phyloP scores from a whole-genome alignment of 768 basidiomycete genomes.

The Lenzites betulinus region DNA sequence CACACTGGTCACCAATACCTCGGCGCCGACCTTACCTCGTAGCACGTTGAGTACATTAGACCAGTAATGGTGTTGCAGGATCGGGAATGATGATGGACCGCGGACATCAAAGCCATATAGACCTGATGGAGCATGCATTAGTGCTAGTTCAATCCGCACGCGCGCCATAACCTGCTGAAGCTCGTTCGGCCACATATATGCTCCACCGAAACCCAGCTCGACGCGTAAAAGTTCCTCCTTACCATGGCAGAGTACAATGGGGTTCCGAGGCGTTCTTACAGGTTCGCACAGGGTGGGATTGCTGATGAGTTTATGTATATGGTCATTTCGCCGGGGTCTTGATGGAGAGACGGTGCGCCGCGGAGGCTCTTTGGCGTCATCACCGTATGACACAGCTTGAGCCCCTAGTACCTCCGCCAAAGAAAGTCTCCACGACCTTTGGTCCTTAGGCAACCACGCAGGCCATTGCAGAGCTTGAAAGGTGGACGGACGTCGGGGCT shows the following conservation, averaged over 20 bases:
- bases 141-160: background rate
- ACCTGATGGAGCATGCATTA: conserved; percentile 46
- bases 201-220: background rate
- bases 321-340: conserved; percentile 37
- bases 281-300: conserved; percentile 83
- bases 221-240: conserved; percentile 24
- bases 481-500: background rate
- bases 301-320: conserved; percentile 68
- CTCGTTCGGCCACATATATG: background rate
- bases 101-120: conserved; percentile 94
- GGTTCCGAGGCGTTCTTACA: conserved; percentile 77
- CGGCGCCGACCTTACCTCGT: conserved; percentile 79
- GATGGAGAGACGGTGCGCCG: conserved; percentile 7
- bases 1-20: conserved; percentile 95
- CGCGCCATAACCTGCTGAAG: no score
- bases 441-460: conserved; percentile 3
- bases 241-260: conserved; percentile 97
- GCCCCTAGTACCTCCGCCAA: background rate
- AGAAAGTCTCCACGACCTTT: background rate
- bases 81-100: conserved; percentile 80
- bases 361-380: background rate
- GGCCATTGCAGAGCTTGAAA: conserved; percentile 22
- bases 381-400: background rate
- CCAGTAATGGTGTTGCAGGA: conserved; percentile 93
- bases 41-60: conserved; percentile 81